Evolutionary conservation across 805 yeast genomes (phyloP).

Genomic region (Spathaspora hagerdaliae): DNA sequence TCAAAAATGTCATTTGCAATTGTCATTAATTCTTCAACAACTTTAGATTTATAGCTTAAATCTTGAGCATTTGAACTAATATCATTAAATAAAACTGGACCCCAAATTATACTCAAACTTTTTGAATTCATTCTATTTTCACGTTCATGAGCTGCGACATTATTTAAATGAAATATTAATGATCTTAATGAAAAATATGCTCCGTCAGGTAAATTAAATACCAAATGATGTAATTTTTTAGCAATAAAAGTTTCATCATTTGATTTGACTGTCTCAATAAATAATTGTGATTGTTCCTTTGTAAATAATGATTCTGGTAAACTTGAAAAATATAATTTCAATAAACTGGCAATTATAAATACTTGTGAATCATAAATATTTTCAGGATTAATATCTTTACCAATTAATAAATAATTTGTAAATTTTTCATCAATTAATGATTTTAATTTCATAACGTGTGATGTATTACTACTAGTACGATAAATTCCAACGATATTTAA

Average conservation of each 20-base stretch:
- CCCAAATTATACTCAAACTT: slow-evolving; percentile 90
- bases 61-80: slow-evolving; percentile 64
- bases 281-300: slow-evolving; percentile 52
- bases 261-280: slow-evolving; percentile 64
- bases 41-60: slow-evolving; percentile 68
- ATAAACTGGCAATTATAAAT: slow-evolving; percentile 79
- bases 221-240: slow-evolving; percentile 80
- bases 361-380: slow-evolving; percentile 73
- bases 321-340: slow-evolving; percentile 78
- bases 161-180: slow-evolving; percentile 77
- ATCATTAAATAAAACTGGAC: slow-evolving; percentile 77
- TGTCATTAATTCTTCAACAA: slow-evolving; percentile 77
- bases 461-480: slow-evolving; percentile 74
- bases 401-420: slow-evolving; percentile 47
- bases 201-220: slow-evolving; percentile 89
- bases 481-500: slow-evolving; percentile 85
- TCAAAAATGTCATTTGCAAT: slow-evolving; percentile 77
- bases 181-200: slow-evolving; percentile 89
- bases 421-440: slow-evolving; percentile 75
- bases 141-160: slow-evolving; percentile 60
- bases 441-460: slow-evolving; percentile 68
- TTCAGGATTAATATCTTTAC: slow-evolving; percentile 35
- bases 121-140: slow-evolving; percentile 78
- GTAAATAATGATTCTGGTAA: slow-evolving; percentile 87
- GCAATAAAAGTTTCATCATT: slow-evolving; percentile 44